Evolutionary conservation across 163 green algal genomes (phyloP).

Genomic region (Chloroidium sp.): DNA sequence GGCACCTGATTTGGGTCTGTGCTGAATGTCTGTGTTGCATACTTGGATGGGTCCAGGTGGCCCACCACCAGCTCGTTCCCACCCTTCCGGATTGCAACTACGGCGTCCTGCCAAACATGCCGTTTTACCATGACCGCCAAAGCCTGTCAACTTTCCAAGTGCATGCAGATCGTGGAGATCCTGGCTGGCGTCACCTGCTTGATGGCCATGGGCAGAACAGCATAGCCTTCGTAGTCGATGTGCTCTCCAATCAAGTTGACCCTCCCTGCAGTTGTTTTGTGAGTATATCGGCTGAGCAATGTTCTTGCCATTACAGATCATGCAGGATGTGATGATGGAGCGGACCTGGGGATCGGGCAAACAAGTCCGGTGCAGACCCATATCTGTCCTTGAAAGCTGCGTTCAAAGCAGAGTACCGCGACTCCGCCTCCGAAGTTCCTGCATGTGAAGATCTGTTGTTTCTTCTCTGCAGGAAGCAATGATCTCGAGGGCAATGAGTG

Average conservation of each 20-base stretch:
- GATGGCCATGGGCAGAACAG: constrained; percentile 93
- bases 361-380: constrained; percentile 43
- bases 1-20: constrained; percentile 59
- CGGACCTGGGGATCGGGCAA: constrained; percentile 56
- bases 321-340: neutral
- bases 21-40: constrained; percentile 53
- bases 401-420: constrained; percentile 17
- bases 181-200: constrained; percentile 34
- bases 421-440: constrained; percentile 6
- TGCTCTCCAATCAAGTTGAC: constrained; percentile 98
- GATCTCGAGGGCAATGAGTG: no score
- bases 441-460: neutral
- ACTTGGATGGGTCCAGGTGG: constrained; percentile 62
- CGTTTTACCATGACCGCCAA: no score
- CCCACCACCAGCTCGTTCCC: constrained; percentile 50
- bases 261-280: constrained; percentile 46
- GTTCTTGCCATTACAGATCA: no score
- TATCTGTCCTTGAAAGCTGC: constrained; percentile 41
- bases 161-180: no score
- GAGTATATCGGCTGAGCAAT: no score
- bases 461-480: no score
- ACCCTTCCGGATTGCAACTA: constrained; percentile 67
- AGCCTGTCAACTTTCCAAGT: no score
- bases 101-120: constrained; percentile 66
- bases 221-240: constrained; percentile 96